A percentile compares a stretch with the other conserved stretches of the same genome.
phyloP scores from a whole-genome alignment of 2,329 filamentous ascomycete genomes.

The Zymoseptoria crescenta region DNA sequence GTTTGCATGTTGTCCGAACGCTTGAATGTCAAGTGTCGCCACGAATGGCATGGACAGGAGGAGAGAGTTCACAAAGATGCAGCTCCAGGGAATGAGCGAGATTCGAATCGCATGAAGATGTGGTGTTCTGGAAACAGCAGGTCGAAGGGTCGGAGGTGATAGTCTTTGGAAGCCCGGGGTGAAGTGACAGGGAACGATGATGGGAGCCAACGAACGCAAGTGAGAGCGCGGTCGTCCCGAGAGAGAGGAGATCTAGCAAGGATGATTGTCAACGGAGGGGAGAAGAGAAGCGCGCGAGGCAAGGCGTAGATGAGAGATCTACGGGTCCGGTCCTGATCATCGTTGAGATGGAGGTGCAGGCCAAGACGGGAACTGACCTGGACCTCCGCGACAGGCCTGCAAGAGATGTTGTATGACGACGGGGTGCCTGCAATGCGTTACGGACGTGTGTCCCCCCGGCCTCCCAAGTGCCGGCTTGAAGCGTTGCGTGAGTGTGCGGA shows the following conservation, averaged over 20 bases:
- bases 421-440: not conserved
- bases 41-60: constrained; percentile 9
- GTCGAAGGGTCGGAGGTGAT: not conserved
- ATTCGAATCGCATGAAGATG: not conserved
- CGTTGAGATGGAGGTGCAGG: not conserved
- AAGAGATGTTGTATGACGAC: not conserved
- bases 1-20: constrained; percentile 17
- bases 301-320: constrained; percentile 5
- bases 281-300: constrained; percentile 4
- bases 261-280: constrained; percentile 6
- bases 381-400: not conserved
- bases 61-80: not conserved
- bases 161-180: constrained; percentile 1
- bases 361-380: not conserved
- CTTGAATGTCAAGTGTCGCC: constrained; percentile 7
- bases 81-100: not conserved
- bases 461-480: not conserved
- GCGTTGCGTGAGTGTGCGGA: not conserved
- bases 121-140: not conserved
- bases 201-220: constrained; percentile 14
- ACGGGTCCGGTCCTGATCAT: not conserved
- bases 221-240: constrained; percentile 11
- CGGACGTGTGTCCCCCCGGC: not conserved
- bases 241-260: constrained; percentile 6
- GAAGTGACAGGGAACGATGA: constrained; percentile 6